Conservation (phyloP, 805 yeast genomes). For the Saccharomyces jurei region DNA sequence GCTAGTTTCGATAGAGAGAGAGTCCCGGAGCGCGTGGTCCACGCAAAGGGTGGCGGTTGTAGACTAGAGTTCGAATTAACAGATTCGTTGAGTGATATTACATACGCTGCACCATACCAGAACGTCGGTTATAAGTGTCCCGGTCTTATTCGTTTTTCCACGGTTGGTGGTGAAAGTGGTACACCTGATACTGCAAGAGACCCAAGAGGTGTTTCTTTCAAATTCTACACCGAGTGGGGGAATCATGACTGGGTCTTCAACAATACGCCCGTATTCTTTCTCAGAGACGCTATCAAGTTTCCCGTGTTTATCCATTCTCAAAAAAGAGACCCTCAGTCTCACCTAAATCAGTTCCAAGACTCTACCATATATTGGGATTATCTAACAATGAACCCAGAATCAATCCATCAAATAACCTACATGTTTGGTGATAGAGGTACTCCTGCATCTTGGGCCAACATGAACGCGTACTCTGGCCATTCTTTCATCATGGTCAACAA, state of each 20-base stretch:
- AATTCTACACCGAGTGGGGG: conserved; percentile 78
- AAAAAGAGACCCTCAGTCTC: conserved; percentile 62
- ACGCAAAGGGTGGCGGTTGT: conserved; percentile 61
- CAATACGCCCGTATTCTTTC: conserved; percentile 78
- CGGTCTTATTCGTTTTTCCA: conserved; percentile 49
- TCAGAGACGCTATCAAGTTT: conserved; percentile 71
- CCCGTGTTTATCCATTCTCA: conserved; percentile 86
- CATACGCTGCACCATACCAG: conserved; percentile 37
- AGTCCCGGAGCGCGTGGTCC: conserved; percentile 60
- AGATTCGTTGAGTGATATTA: conserved; percentile 46
- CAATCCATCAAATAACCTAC: conserved; percentile 48
- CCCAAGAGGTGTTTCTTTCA: conserved; percentile 78
- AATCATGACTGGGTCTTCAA: conserved; percentile 78
- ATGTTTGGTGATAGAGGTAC: conserved; percentile 56
- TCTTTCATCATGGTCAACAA: conserved; percentile 49
- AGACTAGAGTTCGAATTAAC: conserved; percentile 52
- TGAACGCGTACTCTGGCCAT: conserved; percentile 62
- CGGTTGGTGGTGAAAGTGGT: conserved; percentile 81
- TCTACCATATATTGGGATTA: conserved; percentile 53
- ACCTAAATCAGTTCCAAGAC: conserved; percentile 38
- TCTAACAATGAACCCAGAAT: conserved; percentile 45
- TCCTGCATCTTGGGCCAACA: conserved; percentile 45
- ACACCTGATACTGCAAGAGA: conserved; percentile 80
- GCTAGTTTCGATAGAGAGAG: conserved; percentile 59
- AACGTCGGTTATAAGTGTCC: conserved; percentile 37